phyloP scores from a whole-genome alignment of 768 basidiomycete genomes.

The Floccularia luteovirens region DNA sequence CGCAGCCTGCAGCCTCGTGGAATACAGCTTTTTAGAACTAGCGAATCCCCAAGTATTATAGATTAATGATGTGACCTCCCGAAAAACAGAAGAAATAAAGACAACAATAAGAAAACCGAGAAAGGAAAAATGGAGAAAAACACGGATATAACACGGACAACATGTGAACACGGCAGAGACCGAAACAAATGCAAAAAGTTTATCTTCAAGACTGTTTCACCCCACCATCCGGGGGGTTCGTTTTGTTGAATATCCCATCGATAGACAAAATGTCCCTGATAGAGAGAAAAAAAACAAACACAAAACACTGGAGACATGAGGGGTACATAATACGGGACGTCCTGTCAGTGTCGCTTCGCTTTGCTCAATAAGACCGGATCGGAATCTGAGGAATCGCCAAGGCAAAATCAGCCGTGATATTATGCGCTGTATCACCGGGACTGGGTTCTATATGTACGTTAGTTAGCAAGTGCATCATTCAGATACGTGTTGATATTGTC shows the following conservation, averaged over 20 bases:
- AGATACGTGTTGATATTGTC: not conserved
- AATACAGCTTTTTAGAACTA: no score
- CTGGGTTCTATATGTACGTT: slow-evolving; percentile 12
- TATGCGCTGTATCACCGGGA: slow-evolving; percentile 23
- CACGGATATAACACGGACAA: slow-evolving; percentile 2
- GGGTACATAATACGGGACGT: no score
- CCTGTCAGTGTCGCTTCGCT: no score
- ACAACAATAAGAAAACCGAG: not conserved
- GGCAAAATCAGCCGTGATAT: not conserved
- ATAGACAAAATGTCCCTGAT: no score
- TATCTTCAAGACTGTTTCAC: slow-evolving; percentile 2
- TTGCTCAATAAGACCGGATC: no score
- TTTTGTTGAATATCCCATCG: no score
- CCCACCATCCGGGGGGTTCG: not conserved
- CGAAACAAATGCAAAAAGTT: slow-evolving; percentile 8
- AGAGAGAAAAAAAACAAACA: no score
- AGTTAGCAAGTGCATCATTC: no score
- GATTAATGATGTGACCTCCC: no score
- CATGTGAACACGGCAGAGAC: not conserved
- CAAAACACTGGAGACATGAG: no score
- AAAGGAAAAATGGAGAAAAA: not conserved
- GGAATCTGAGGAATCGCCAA: not conserved
- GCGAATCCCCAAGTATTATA: no score
- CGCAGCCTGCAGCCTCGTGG: no score
- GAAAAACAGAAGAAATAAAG: not conserved